Percentiles rank a stretch among this genome's conserved stretches.
Evolutionary conservation across 306 rosid species (phyloP).

Genomic region (Pterocarpus macrocarpus): DNA sequence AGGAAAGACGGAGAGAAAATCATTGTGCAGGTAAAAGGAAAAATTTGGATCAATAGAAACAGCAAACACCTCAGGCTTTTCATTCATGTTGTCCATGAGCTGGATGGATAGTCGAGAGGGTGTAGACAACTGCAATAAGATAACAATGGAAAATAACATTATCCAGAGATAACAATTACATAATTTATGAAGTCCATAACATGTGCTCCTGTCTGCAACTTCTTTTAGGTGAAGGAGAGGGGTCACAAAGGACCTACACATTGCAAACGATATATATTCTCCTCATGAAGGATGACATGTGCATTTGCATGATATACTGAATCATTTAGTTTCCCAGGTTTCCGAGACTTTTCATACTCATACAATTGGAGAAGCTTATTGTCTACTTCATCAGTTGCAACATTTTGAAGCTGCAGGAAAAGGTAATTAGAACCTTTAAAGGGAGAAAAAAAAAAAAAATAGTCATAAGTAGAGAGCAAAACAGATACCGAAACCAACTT

Average conservation of each 20-base stretch:
- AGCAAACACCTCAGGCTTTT: slow-evolving; percentile 90
- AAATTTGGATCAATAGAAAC: slow-evolving; percentile 93
- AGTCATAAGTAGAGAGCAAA: slow-evolving; percentile 28
- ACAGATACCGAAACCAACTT: slow-evolving; percentile 18
- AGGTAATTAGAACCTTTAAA: slow-evolving; percentile 46
- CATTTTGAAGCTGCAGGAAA: slow-evolving; percentile 84
- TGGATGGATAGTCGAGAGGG: slow-evolving; percentile 75
- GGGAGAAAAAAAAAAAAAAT: neutral
- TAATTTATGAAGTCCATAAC: neutral
- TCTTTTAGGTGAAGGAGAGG: neutral
- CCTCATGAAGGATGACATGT: slow-evolving; percentile 91
- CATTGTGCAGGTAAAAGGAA: slow-evolving; percentile 84
- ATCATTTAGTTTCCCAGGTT: slow-evolving; percentile 72
- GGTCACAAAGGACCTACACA: slow-evolving; percentile 64
- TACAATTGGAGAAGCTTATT: slow-evolving; percentile 86
- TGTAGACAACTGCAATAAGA: slow-evolving; percentile 66
- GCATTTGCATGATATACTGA: slow-evolving; percentile 89
- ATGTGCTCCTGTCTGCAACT: neutral
- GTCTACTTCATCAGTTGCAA: slow-evolving; percentile 84
- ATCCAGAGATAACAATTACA: slow-evolving; percentile 21
- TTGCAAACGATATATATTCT: slow-evolving; percentile 85
- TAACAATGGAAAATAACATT: slow-evolving; percentile 27
- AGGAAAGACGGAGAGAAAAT: slow-evolving; percentile 72
- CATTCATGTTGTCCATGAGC: slow-evolving; percentile 88
- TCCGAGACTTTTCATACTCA: slow-evolving; percentile 87